A percentile compares a stretch with the other conserved stretches of the same genome.
Conservation (phyloP, 2,329 filamentous ascomycete genomes). For the Lanzia echinophila region DNA sequence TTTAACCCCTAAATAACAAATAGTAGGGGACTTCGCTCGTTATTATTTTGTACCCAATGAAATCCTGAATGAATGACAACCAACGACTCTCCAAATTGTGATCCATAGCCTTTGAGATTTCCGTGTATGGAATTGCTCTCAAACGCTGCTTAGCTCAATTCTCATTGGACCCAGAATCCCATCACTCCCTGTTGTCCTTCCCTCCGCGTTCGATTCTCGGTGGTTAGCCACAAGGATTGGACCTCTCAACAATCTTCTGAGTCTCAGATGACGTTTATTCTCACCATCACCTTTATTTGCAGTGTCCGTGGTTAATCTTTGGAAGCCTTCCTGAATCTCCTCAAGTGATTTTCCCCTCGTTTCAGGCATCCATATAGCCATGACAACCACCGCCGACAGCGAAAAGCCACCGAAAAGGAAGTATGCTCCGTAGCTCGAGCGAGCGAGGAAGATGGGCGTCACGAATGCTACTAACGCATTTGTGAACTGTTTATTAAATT, state of each 20-base stretch:
- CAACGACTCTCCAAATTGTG: too few relatives aligned
- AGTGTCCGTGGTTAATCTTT: neutral
- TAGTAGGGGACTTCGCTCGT: too few relatives aligned
- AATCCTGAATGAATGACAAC: too few relatives aligned
- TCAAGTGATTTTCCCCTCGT: conserved; percentile 23
- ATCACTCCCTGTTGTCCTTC: neutral
- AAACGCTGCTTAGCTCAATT: neutral
- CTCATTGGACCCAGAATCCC: neutral
- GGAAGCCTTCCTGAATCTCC: conserved; percentile 11
- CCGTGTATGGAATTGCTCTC: neutral
- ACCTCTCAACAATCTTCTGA: neutral
- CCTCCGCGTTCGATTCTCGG: neutral
- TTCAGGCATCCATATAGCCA: conserved; percentile 21
- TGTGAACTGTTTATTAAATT: conserved; percentile 30
- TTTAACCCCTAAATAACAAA: too few relatives aligned
- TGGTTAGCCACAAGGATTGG: neutral
- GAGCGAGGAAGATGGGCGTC: conserved; percentile 23
- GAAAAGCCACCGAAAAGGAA: conserved; percentile 21
- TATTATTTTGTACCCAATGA: too few relatives aligned
- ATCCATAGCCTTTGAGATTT: too few relatives aligned
- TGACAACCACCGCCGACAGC: conserved; percentile 21
- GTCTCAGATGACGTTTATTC: neutral
- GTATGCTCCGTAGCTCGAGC: conserved; percentile 16
- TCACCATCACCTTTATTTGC: neutral
- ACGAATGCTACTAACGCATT: conserved; percentile 29